Evolutionary conservation across 2,329 filamentous ascomycete genomes (phyloP).

Genomic region (Exophiala mesophila): DNA sequence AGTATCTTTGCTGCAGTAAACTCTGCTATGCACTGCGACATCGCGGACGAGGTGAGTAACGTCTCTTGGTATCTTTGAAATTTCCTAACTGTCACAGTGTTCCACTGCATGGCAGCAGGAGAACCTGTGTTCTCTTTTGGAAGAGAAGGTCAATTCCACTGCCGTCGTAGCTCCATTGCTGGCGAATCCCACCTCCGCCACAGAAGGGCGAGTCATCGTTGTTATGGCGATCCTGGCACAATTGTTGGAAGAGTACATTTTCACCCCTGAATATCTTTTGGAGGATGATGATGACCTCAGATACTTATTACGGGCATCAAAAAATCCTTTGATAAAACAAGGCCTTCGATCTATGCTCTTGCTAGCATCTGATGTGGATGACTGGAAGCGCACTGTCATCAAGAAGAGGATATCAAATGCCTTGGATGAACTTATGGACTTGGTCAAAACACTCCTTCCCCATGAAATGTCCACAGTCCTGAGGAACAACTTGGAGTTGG

Average conservation of each 20-base stretch:
- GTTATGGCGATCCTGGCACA: slow-evolving; percentile 12
- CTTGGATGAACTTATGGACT: slow-evolving; percentile 1
- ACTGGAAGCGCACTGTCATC: slow-evolving; percentile 6
- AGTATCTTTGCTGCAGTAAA: slow-evolving; percentile 6
- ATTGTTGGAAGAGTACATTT: slow-evolving; percentile 13
- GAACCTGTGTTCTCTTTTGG: slow-evolving; percentile 1
- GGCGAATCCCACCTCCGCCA: slow-evolving; percentile 7
- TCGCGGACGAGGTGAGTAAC: slow-evolving; percentile 6
- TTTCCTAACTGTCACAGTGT: slow-evolving; percentile 1
- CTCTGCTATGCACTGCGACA: slow-evolving; percentile 2
- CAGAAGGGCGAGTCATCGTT: slow-evolving; percentile 10
- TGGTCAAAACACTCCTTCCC: slow-evolving; percentile 5
- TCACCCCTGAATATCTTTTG: slow-evolving; percentile 16
- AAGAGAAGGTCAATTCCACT: slow-evolving; percentile 7
- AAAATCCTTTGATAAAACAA: slow-evolving; percentile 1
- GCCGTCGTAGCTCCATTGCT: neutral
- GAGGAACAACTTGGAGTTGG: slow-evolving; percentile 3
- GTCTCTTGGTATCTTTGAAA: neutral
- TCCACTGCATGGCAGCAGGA: slow-evolving; percentile 4
- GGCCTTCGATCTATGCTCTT: slow-evolving; percentile 2
- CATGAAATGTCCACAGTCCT: neutral
- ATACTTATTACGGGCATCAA: neutral
- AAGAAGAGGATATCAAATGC: slow-evolving; percentile 2
- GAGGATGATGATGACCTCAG: slow-evolving; percentile 55
- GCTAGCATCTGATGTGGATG: slow-evolving; percentile 6